A percentile compares a stretch with the other conserved stretches of the same genome.
phyloP scores from a whole-genome alignment of 192 early-diverging fungal genomes.

The Entophlyctis luteolus region DNA sequence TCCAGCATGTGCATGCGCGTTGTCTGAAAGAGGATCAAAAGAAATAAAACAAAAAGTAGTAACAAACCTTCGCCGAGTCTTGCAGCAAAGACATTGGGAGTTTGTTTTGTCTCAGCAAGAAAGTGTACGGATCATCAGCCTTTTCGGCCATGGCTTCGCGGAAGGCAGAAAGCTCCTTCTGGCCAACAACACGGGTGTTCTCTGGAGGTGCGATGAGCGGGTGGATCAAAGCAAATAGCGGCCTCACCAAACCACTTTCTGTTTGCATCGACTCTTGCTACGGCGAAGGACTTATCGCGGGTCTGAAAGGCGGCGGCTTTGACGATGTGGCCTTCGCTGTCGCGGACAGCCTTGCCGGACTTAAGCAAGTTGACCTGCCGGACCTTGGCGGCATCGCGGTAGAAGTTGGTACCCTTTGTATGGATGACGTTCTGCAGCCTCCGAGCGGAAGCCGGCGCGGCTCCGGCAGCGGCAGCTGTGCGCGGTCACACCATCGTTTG shows the following conservation, averaged over 20 bases:
- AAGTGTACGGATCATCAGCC: constrained; percentile 92
- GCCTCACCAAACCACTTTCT: constrained; percentile 90
- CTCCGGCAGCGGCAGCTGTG: too few relatives aligned
- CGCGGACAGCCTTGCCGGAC: constrained; percentile 76
- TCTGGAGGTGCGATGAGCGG: constrained; percentile 37
- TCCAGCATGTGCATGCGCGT: constrained; percentile 88
- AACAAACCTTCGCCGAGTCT: constrained; percentile 68
- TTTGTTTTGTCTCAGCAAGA: constrained; percentile 89
- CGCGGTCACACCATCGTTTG: too few relatives aligned
- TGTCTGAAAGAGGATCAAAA: constrained; percentile 25
- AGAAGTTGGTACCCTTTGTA: constrained; percentile 98
- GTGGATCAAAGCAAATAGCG: not conserved
- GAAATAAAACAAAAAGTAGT: not conserved
- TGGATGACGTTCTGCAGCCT: constrained; percentile 47
- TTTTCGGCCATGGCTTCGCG: constrained; percentile 82
- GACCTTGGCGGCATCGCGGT: constrained; percentile 93
- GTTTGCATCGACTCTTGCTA: constrained; percentile 87
- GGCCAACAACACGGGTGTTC: constrained; percentile 95
- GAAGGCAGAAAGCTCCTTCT: constrained; percentile 89
- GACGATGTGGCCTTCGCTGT: constrained; percentile 84
- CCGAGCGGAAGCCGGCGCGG: not conserved
- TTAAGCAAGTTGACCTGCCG: constrained; percentile 91
- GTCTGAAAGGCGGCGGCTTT: constrained; percentile 89
- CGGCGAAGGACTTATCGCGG: constrained; percentile 57
- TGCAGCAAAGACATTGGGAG: constrained; percentile 90